These are phyloP conservation scores for Terfezia boudieri DNA, from an alignment of 495 filamentous ascomycete genomes.

Conservation along the genomic window DNA sequence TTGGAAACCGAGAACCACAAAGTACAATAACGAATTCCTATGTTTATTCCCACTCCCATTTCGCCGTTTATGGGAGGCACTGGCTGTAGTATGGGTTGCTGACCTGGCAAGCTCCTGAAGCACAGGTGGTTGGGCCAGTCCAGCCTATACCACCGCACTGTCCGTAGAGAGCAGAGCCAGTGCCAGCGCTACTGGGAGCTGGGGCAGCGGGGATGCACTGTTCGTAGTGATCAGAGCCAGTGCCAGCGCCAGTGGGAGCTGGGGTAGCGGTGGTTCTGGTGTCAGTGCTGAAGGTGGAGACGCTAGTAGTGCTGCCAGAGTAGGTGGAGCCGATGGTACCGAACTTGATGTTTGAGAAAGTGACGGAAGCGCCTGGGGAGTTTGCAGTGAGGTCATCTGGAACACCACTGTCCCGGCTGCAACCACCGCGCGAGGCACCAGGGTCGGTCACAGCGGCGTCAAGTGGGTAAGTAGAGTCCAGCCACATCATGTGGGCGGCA, in stretches of 20 bases:
- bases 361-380: slow-evolving; percentile 33
- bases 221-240: slow-evolving; percentile 4
- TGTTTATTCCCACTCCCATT: too few relatives aligned
- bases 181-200: slow-evolving; percentile 4
- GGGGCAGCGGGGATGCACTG: slow-evolving; percentile 1
- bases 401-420: slow-evolving; percentile 35
- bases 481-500: slow-evolving; percentile 43
- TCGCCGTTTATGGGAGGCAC: slow-evolving; percentile 2
- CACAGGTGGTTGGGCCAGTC: slow-evolving; percentile 22
- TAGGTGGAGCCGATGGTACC: slow-evolving; percentile 45
- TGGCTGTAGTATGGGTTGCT: slow-evolving; percentile 19
- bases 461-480: slow-evolving; percentile 34
- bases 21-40: too few relatives aligned
- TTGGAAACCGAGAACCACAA: too few relatives aligned
- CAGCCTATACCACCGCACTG: slow-evolving; percentile 29
- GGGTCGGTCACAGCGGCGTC: slow-evolving; percentile 21
- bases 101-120: slow-evolving; percentile 4
- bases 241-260: slow-evolving; percentile 1
- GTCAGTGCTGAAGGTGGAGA: too few relatives aligned
- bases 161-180: slow-evolving; percentile 10
- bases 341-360: slow-evolving; percentile 46
- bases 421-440: slow-evolving; percentile 49
- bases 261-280: slow-evolving; percentile 2
- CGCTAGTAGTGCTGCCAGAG: slow-evolving; percentile 13
- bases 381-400: slow-evolving; percentile 36